These are phyloP conservation scores for Irpex sp. DNA, from an alignment of 1,284 basidiomycete genomes.

Conservation along the genomic window DNA sequence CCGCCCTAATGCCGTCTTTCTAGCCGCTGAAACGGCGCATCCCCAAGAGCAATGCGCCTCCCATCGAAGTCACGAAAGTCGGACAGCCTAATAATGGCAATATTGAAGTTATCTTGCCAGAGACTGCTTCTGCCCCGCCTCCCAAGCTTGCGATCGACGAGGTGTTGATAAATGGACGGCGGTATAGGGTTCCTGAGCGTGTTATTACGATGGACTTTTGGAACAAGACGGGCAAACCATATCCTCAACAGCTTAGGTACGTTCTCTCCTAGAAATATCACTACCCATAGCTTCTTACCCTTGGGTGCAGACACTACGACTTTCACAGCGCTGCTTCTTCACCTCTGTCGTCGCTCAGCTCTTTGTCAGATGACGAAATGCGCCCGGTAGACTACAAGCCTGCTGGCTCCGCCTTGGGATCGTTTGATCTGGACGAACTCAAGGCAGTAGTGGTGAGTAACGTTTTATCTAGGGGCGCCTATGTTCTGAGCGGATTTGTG, in stretches of 20 bases:
- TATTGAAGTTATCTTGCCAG: slow-evolving; percentile 79
- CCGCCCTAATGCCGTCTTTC: neutral
- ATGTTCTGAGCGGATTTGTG: neutral
- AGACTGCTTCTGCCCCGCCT: slow-evolving; percentile 35
- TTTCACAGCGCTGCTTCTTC: slow-evolving; percentile 45
- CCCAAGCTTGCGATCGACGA: slow-evolving; percentile 64
- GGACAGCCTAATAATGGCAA: slow-evolving; percentile 88
- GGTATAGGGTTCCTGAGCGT: slow-evolving; percentile 92
- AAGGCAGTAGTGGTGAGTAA: slow-evolving; percentile 28
- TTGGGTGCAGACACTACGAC: neutral
- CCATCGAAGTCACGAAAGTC: slow-evolving; percentile 68
- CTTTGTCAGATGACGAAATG: slow-evolving; percentile 51
- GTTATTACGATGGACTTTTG: slow-evolving; percentile 94
- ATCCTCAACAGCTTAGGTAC: slow-evolving; percentile 5
- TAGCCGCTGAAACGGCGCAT: slow-evolving; percentile 76
- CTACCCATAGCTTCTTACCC: neutral
- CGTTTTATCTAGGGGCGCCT: too few relatives aligned
- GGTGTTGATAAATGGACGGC: slow-evolving; percentile 77
- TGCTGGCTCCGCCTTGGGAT: neutral
- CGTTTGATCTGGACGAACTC: slow-evolving; percentile 32
- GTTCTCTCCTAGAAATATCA: neutral
- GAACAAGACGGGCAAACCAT: slow-evolving; percentile 64
- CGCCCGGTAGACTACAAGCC: slow-evolving; percentile 22
- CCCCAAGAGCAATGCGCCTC: slow-evolving; percentile 62
- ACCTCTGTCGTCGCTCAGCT: slow-evolving; percentile 69